A percentile compares a stretch with the other conserved stretches of the same genome.
phyloP scores from a whole-genome alignment of 2,329 filamentous ascomycete genomes.

The Aspergillus sp. region DNA sequence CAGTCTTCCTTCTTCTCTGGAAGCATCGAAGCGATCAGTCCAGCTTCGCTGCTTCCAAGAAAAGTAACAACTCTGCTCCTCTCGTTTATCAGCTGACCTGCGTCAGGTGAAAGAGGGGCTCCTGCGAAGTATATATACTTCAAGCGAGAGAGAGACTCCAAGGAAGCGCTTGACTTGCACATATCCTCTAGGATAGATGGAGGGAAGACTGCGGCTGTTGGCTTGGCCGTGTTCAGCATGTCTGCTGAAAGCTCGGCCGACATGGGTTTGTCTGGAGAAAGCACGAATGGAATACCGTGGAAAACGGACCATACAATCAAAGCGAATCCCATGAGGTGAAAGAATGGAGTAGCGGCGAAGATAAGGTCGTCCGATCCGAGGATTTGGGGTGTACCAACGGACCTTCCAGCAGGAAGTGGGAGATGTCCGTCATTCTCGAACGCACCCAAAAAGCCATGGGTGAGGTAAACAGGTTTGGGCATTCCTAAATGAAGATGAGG shows the following conservation, averaged over 20 bases:
- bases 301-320: slow-evolving; percentile 6
- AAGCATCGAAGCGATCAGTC: slow-evolving; percentile 7
- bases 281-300: slow-evolving; percentile 8
- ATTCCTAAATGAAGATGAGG: slow-evolving; percentile 3
- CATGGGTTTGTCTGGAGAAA: slow-evolving; percentile 16
- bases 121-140: slow-evolving; percentile 12
- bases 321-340: slow-evolving; percentile 17
- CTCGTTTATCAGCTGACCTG: slow-evolving; percentile 3
- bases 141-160: slow-evolving; percentile 8
- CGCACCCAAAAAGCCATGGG: slow-evolving; percentile 11
- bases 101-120: slow-evolving; percentile 7
- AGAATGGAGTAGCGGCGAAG: slow-evolving; percentile 13
- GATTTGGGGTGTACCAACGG: background rate
- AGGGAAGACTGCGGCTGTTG: slow-evolving; percentile 11
- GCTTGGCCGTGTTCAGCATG: slow-evolving; percentile 6
- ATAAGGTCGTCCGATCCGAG: slow-evolving; percentile 5
- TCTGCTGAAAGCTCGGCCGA: slow-evolving; percentile 10
- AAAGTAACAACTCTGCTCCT: slow-evolving; percentile 4
- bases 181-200: slow-evolving; percentile 17
- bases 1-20: slow-evolving; percentile 20
- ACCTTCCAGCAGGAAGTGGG: slow-evolving; percentile 3
- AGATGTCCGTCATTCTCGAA: slow-evolving; percentile 2
- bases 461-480: slow-evolving; percentile 17
- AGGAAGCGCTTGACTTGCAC: slow-evolving; percentile 5
- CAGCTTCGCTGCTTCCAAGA: slow-evolving; percentile 13